Evolutionary conservation across 2,329 filamentous ascomycete genomes (phyloP).

Genomic region (Beauveria sp.): DNA sequence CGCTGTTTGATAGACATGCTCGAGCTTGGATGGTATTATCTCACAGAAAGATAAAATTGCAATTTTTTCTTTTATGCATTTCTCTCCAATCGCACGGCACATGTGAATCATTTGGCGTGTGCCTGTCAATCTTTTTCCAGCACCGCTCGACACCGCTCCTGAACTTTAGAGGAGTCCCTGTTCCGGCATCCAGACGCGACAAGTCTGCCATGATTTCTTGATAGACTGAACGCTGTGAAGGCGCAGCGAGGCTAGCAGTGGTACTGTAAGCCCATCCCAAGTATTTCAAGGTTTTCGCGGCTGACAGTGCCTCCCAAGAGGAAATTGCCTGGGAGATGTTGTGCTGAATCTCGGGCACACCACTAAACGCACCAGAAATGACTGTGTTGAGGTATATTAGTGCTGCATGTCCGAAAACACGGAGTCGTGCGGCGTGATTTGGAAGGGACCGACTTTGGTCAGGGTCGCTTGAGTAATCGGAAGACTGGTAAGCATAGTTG

Average conservation of each 20-base stretch:
- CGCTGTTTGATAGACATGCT: no score
- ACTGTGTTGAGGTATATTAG: not conserved
- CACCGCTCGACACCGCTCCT: not conserved
- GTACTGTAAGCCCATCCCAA: not conserved
- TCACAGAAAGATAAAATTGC: not conserved
- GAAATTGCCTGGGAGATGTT: not conserved
- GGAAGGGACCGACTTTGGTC: not conserved
- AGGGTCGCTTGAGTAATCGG: not conserved
- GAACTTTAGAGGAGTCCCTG: not conserved
- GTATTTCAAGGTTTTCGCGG: not conserved
- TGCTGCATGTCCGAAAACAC: not conserved
- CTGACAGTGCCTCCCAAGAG: not conserved
- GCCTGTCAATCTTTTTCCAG: not conserved
- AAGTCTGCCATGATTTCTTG: not conserved
- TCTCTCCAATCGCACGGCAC: not conserved
- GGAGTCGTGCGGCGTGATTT: not conserved
- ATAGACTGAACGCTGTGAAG: not conserved
- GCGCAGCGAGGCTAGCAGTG: not conserved
- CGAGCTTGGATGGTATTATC: not conserved
- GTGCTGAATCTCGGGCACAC: not conserved
- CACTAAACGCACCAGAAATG: not conserved
- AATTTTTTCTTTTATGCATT: not conserved
- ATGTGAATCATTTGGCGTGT: not conserved
- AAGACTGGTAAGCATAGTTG: not conserved
- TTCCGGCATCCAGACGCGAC: not conserved